phyloP scores from a whole-genome alignment of 2,329 filamentous ascomycete genomes.

The Sporothrix humicola region DNA sequence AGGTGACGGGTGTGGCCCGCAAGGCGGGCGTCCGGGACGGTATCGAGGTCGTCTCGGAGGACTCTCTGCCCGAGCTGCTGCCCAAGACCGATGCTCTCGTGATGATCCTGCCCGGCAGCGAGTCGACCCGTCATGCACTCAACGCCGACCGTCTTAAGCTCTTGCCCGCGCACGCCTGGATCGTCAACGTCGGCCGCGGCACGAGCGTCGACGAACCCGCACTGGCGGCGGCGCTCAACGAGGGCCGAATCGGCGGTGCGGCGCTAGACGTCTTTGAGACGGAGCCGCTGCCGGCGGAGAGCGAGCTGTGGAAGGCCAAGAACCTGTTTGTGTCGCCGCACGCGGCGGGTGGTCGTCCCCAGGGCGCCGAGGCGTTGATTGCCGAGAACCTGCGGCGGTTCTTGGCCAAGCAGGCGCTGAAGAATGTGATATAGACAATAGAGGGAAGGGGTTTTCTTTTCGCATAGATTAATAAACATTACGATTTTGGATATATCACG shows the following conservation, averaged over 20 bases:
- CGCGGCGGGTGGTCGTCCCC: slow-evolving; percentile 64
- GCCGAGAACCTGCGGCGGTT: slow-evolving; percentile 66
- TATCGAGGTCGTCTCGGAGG: slow-evolving; percentile 51
- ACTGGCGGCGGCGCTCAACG: slow-evolving; percentile 52
- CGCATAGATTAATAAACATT: background rate
- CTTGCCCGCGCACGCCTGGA: slow-evolving; percentile 49
- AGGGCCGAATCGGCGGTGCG: slow-evolving; percentile 53
- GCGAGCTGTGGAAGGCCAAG: slow-evolving; percentile 40
- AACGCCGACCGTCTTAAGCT: slow-evolving; percentile 48
- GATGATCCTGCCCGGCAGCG: slow-evolving; percentile 55
- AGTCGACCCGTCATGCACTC: slow-evolving; percentile 49
- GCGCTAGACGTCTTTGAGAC: slow-evolving; percentile 56
- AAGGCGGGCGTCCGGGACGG: slow-evolving; percentile 60
- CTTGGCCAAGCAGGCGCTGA: slow-evolving; percentile 62
- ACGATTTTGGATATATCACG: background rate
- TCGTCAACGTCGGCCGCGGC: slow-evolving; percentile 57
- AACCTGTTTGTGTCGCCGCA: slow-evolving; percentile 41
- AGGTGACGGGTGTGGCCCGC: slow-evolving; percentile 64
- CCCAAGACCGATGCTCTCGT: slow-evolving; percentile 54
- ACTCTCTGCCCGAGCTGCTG: slow-evolving; percentile 48
- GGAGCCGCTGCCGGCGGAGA: slow-evolving; percentile 52
- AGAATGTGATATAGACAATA: slow-evolving; percentile 50
- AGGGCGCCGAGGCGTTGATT: slow-evolving; percentile 64
- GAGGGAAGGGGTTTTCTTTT: no score
- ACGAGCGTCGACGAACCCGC: slow-evolving; percentile 57